phyloP scores from a whole-genome alignment of 2,329 filamentous ascomycete genomes.

The Pseudogymnoascus sp. region DNA sequence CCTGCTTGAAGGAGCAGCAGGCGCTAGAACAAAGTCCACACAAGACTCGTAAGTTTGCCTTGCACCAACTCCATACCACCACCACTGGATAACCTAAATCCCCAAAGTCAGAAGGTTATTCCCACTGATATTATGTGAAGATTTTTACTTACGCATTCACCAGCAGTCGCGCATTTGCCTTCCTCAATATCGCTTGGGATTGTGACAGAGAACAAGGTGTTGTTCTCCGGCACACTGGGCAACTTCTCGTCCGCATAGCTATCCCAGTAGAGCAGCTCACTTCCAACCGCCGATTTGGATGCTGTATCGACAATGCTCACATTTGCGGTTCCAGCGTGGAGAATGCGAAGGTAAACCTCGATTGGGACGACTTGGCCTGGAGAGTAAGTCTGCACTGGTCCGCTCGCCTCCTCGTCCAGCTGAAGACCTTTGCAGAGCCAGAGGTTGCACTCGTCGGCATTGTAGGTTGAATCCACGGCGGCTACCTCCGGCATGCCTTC shows the following conservation, averaged over 20 bases:
- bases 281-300: slow-evolving; percentile 40
- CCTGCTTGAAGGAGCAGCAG: not conserved
- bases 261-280: slow-evolving; percentile 38
- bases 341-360: slow-evolving; percentile 34
- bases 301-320: slow-evolving; percentile 43
- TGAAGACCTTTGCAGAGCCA: slow-evolving; percentile 40
- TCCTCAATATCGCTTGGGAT: slow-evolving; percentile 40
- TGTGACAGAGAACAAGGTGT: slow-evolving; percentile 43
- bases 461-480: slow-evolving; percentile 26
- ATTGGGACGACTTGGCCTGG: slow-evolving; percentile 37
- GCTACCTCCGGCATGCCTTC: slow-evolving; percentile 29
- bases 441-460: slow-evolving; percentile 29
- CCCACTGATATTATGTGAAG: not conserved
- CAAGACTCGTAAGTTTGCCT: slow-evolving; percentile 50
- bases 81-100: slow-evolving; percentile 45
- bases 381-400: slow-evolving; percentile 33
- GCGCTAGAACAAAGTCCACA: slow-evolving; percentile 36
- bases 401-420: slow-evolving; percentile 35
- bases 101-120: slow-evolving; percentile 27
- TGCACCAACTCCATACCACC: slow-evolving; percentile 40
- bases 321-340: slow-evolving; percentile 46
- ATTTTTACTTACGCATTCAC: slow-evolving; percentile 19
- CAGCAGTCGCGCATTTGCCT: slow-evolving; percentile 29
- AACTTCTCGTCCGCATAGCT: slow-evolving; percentile 40
- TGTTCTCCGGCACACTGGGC: slow-evolving; percentile 32